A percentile compares a stretch with the other conserved stretches of the same genome.
Evolutionary conservation across 495 filamentous ascomycete species (phyloP).

Genomic region (Filosporella fistucella): DNA sequence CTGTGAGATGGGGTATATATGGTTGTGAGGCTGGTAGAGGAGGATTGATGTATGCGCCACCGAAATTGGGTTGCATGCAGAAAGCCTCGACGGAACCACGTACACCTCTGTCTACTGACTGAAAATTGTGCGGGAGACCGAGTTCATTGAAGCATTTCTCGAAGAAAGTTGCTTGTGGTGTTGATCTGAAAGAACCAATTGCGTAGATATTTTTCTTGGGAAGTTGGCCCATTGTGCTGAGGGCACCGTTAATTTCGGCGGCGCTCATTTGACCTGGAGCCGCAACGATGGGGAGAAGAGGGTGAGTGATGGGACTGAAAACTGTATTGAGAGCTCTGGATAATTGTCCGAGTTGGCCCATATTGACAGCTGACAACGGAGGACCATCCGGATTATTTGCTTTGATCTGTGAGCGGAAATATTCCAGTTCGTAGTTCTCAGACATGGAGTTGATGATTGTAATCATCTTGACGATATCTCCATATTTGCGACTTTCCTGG

Average conservation of each 20-base stretch:
- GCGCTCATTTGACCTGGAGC: slow-evolving; percentile 80
- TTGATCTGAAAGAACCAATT: slow-evolving; percentile 66
- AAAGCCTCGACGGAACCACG: slow-evolving; percentile 61
- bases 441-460: slow-evolving; percentile 71
- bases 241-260: slow-evolving; percentile 74
- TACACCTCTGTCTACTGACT: slow-evolving; percentile 64
- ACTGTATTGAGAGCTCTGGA: slow-evolving; percentile 76
- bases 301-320: slow-evolving; percentile 83
- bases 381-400: slow-evolving; percentile 56
- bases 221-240: slow-evolving; percentile 74
- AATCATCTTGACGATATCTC: slow-evolving; percentile 87
- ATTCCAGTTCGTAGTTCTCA: slow-evolving; percentile 83
- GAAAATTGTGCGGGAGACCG: slow-evolving; percentile 74
- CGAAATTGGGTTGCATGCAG: slow-evolving; percentile 65
- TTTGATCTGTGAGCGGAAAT: slow-evolving; percentile 75
- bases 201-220: slow-evolving; percentile 77
- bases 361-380: slow-evolving; percentile 77
- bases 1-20: slow-evolving; percentile 60
- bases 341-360: slow-evolving; percentile 78
- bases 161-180: slow-evolving; percentile 75
- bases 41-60: slow-evolving; percentile 74
- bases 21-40: slow-evolving; percentile 51
- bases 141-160: slow-evolving; percentile 88
- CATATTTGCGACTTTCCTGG: slow-evolving; percentile 63
- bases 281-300: slow-evolving; percentile 76